phyloP scores from a whole-genome alignment of 768 basidiomycete species.

The Phanerochaete carnosa region DNA sequence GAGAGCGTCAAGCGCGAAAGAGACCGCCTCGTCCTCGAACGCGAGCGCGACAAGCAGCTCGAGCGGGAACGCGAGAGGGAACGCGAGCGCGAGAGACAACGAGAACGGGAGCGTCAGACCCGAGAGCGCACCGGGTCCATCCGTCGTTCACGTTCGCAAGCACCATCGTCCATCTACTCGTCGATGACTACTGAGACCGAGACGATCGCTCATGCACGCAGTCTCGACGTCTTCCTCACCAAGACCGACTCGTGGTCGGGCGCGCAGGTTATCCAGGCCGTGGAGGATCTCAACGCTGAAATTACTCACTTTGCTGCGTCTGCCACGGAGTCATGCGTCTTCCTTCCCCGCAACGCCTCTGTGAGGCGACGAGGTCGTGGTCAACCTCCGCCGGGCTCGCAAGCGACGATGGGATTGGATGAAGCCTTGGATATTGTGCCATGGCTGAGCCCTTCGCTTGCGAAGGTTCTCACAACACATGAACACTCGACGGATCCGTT shows the following conservation, averaged over 20 bases:
- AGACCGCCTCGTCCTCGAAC: constrained; percentile 5
- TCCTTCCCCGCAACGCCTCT: constrained; percentile 22
- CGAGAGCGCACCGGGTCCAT: constrained; percentile 6
- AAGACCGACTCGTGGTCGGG: constrained; percentile 75
- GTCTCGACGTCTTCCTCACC: constrained; percentile 66
- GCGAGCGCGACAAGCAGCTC: constrained; percentile 3
- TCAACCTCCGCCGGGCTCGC: constrained; percentile 21
- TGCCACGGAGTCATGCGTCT: constrained; percentile 57
- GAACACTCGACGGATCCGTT: constrained; percentile 77
- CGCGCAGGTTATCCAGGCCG: constrained; percentile 72
- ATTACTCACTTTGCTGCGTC: constrained; percentile 78
- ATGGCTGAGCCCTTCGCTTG: constrained; percentile 61
- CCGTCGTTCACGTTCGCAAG: constrained; percentile 16
- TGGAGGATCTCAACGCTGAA: constrained; percentile 78
- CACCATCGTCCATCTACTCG: constrained; percentile 14
- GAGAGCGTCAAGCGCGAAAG: constrained; percentile 2
- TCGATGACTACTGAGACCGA: constrained; percentile 38
- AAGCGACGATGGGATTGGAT: constrained; percentile 39
- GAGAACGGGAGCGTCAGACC: constrained; percentile 9
- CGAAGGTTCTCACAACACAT: constrained; percentile 54
- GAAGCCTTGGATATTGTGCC: constrained; percentile 52
- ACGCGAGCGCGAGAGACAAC: constrained; percentile 14
- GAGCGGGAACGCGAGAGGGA: constrained; percentile 17
- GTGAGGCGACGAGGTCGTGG: constrained; percentile 6
- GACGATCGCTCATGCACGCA: constrained; percentile 53